Evolutionary conservation across 1,284 basidiomycete species (phyloP), one percentile per base, ranked within the genome.

Genomic region (Leccinum pallidistipes): DNA sequence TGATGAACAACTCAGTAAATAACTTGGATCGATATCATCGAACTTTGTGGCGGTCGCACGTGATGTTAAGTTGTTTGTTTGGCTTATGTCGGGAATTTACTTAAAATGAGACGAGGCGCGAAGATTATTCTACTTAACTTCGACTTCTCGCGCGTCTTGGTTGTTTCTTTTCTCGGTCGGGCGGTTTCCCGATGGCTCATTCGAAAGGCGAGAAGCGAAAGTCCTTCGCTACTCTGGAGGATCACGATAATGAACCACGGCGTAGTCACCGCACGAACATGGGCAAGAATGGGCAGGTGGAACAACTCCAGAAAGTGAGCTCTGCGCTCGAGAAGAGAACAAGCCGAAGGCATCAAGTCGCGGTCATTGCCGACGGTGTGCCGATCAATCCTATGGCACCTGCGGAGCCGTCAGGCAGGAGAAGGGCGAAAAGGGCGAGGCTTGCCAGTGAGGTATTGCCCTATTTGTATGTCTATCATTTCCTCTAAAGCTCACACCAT

Each of bases 1-100:
- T 99, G 74, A 99, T 96, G 79, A 99, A 99, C 82, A 99, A 99
- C 75, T 99, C 12, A 34, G 32, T 40, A n/a, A 40, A 40, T 40
- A 40, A 40, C 5, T 27, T 27, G 38, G 6, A 40, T 40, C 38
- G n/a, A 40, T 40, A 5, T 27, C 7, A 27, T 27, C 16, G 38
- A 40, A 40, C 38, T 40, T 40, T 40, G 38, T 40, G 38, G 38
- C 16, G 3, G 38, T 40, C 6, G 38, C 38, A 40, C 16, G 38
- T 40, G 38, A 40, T 40, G 38, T 40, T 40, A 11, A 34, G 32
- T 34, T 40, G 16, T 40, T 40, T 40, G 38, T 40, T 40, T 40
- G 12, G 38, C 38, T 40, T n/a, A 14, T 40, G 12, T 40, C 16
- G 38, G 38, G 16, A 40, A 40, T 40, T 40, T 40, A n/a, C 38